Evolutionary conservation across 2,329 filamentous ascomycete genomes (phyloP).

Genomic region (Trichoderma breve): DNA sequence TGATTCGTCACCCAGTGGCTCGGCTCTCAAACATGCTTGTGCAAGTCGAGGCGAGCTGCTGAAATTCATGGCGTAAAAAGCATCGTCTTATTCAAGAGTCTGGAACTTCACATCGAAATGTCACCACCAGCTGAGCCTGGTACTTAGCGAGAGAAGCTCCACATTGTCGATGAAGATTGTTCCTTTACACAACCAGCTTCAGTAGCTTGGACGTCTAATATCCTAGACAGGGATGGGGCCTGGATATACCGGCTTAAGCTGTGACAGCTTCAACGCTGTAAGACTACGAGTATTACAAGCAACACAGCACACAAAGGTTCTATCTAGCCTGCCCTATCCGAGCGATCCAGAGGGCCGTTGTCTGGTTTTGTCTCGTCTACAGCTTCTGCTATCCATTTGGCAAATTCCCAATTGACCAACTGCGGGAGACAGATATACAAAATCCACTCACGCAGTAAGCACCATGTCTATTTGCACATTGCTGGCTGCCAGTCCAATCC

Average conservation of each 20-base stretch:
- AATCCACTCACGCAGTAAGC: not conserved
- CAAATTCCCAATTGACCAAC: not conserved
- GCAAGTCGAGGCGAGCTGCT: not conserved
- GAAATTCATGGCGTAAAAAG: not conserved
- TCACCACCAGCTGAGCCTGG: not conserved
- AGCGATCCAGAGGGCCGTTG: not conserved
- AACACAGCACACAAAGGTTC: not conserved
- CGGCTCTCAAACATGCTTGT: not conserved
- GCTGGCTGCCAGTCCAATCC: not conserved
- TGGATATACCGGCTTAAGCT: not conserved
- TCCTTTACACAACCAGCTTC: not conserved
- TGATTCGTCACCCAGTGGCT: not conserved
- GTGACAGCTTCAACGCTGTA: not conserved
- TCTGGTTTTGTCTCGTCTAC: not conserved
- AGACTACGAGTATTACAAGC: not conserved
- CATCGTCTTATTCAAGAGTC: not conserved
- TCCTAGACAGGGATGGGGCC: not conserved
- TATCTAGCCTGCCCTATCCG: not conserved
- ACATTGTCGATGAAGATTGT: not conserved
- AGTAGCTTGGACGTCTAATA: not conserved
- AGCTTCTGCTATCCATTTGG: not conserved
- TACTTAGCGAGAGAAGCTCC: not conserved
- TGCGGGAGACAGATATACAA: not conserved
- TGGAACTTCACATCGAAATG: not conserved
- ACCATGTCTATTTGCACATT: not conserved